Evolutionary conservation across 2,329 filamentous ascomycete genomes (phyloP), one percentile per base, ranked within the genome.

Genomic region (Akanthomyces dipterigenus): DNA sequence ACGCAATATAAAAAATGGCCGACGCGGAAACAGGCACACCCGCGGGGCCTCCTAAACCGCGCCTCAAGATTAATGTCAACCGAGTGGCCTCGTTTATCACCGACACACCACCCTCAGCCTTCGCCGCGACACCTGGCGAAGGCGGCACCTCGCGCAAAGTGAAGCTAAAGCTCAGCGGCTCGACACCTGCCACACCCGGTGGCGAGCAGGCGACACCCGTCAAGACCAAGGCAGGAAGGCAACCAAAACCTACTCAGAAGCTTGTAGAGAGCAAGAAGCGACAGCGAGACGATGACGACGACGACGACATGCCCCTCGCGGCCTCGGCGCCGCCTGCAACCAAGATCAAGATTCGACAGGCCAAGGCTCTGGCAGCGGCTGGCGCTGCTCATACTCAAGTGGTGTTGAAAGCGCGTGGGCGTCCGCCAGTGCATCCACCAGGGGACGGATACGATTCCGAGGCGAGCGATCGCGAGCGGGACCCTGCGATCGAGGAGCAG

Each of bases 361-460:
- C 74, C 22, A 73, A 80, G 72, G 53, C 67, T 64, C 24, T 24
- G 12, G 43, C 40, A 64, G 65, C 62, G 67, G 53, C 69, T 60
- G 65, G 71, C 60, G 65, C 67, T 54, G 71, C 66, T 60, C 71
- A 63, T 61, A 76, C 73, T 48, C 72, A 77, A 54, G 63, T 78
- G 22, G 74, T 77, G 50, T 71, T 90, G 62, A 88, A 86, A 68
- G 79, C 85, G 54, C 85, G 87, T 67, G 88, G 88, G n/a, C 83
- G 86, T 64, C 80, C 84, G 1, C 88, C 90, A 7, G 78, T 83
- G 36, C 84, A 90, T 65, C 86, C 87, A 5, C 83, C 85, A 1
- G 95, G 95, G 56, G 91, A 96, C 61, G 95, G 93, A 8, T 99
- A 98, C 75, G 95, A 99, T 72, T 97, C 93, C 3, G 95, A 98